Evolutionary conservation across 345 rosid species (phyloP), one percentile per base, ranked within the genome.

Genomic region (Euclidium syriacum): DNA sequence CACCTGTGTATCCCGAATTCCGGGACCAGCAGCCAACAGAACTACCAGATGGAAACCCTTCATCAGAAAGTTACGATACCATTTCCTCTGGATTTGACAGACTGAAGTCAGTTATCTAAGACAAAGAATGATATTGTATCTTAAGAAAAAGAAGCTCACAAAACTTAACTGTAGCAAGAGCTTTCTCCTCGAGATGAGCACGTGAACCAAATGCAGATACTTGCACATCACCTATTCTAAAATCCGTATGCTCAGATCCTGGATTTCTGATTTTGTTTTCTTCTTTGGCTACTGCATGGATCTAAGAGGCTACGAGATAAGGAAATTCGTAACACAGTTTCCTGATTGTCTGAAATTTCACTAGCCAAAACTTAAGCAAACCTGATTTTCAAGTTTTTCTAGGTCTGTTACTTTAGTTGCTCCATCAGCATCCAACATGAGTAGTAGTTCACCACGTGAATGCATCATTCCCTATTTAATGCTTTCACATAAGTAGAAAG

Each of bases 361-460:
- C 32, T 17, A 62, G 57, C 5, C 40, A 49, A 35, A 60, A 62
- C 35, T 49, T 38, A 58, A 35, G 64, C 75, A 25, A 58, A 94
- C 99, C 99, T 94, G 79, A 54, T 75, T 81, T 84, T 94, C 99
- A 66, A 94, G 97, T 74, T 90, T 94, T 81, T 94, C 95, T 17
- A 94, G 75, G 77, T 90, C 97, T 25, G 77, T 75, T 57, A 90
- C 82, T 85, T 90, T 83, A 58, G 99, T 94, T n/a, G 99, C 99
- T 10, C 99, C 99, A 79, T 94, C 99, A 52, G 99, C 99, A 81
- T 94, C 99, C 73, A 94, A 78, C 99, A 94, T 94, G 51, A 94
- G 75, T 74, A 94, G 96, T 56, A 94, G 65, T 73, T 90, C 92
- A 64, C 99, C 99, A 70, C 96, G 97, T 16, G 95, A 82, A 86